Conservation (phyloP, 352 stramenopile genomes). For the Blastocystis sp. region DNA sequence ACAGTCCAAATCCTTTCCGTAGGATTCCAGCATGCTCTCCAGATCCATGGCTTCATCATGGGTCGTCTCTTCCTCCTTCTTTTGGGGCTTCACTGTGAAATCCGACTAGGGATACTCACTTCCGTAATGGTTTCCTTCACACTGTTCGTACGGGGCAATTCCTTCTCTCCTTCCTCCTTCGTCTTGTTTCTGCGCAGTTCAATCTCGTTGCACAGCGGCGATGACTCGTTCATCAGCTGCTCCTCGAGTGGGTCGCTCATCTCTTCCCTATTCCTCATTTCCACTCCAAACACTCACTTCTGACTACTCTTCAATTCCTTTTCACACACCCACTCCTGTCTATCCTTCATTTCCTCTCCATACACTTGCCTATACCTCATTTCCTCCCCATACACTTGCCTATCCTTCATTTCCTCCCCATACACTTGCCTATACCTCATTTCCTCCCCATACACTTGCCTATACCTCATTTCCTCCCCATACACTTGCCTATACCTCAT, state of each 20-base stretch:
- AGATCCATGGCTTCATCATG: constrained; percentile 34
- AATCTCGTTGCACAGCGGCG: constrained; percentile 28
- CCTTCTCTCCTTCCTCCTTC: background rate
- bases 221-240: constrained; percentile 21
- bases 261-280: background rate
- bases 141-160: background rate
- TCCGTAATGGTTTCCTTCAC: background rate
- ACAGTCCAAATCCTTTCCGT: constrained; percentile 35
- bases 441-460: too few relatives aligned
- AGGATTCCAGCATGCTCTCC: constrained; percentile 42
- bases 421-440: too few relatives aligned
- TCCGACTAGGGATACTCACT: background rate
- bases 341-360: too few relatives aligned
- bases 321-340: background rate
- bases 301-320: background rate
- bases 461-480: too few relatives aligned
- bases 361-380: too few relatives aligned
- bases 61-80: background rate
- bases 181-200: background rate
- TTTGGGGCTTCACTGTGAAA: background rate
- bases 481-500: too few relatives aligned
- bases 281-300: background rate
- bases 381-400: too few relatives aligned
- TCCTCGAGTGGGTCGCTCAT: constrained; percentile 1
- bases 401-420: too few relatives aligned